phyloP scores from a whole-genome alignment of 345 rosid genomes.

The Kernera saxatilis region DNA sequence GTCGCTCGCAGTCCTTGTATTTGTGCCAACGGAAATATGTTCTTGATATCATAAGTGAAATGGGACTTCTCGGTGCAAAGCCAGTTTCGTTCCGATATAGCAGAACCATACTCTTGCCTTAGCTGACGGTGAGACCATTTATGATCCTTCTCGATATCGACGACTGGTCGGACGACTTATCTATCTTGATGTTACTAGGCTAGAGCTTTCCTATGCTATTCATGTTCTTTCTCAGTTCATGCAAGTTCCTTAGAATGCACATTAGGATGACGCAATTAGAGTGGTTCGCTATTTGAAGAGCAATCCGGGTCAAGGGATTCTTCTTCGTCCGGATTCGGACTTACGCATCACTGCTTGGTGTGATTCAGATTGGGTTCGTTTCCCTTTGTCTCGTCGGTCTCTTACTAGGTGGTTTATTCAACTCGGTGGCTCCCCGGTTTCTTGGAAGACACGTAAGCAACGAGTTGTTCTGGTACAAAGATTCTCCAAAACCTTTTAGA shows the following conservation, averaged over 20 bases:
- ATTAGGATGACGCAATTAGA: neutral
- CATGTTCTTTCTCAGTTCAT: neutral
- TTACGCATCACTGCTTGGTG: neutral
- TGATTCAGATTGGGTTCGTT: neutral
- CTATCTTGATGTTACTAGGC: accelerated
- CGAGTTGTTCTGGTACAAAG: accelerated
- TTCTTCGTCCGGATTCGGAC: accelerated
- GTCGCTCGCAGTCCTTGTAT: neutral
- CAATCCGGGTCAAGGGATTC: neutral
- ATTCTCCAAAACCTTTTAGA: no score
- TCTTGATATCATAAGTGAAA: neutral
- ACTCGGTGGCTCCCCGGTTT: neutral
- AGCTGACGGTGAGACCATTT: neutral
- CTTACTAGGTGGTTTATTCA: neutral
- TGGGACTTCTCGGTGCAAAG: accelerated
- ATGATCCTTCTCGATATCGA: neutral
- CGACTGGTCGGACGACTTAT: accelerated
- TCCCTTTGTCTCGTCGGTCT: accelerated
- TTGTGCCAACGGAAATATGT: neutral
- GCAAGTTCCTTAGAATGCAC: accelerated
- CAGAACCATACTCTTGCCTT: neutral
- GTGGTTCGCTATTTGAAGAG: neutral
- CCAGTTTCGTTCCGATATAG: neutral
- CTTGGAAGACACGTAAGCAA: neutral
- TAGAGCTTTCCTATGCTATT: neutral